These are phyloP conservation scores for Mucor racemosus DNA, from an alignment of 371 early-diverging fungal species.

Conservation along the genomic window DNA sequence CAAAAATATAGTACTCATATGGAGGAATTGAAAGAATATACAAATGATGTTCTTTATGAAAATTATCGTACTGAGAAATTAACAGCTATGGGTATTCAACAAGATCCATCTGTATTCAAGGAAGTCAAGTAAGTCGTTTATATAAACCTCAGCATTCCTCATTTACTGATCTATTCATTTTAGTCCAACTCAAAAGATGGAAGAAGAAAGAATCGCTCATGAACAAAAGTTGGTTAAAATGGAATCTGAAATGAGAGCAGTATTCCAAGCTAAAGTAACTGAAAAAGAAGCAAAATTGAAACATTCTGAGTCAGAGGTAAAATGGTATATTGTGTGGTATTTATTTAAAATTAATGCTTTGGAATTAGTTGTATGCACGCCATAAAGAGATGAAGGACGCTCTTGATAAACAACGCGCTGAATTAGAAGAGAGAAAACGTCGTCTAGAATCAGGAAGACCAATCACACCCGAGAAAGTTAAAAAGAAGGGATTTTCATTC, in stretches of 20 bases:
- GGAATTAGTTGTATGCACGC: constrained; percentile 77
- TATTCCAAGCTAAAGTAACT: constrained; percentile 96
- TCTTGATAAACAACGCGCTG: constrained; percentile 88
- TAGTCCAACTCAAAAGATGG: constrained; percentile 87
- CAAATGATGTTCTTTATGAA: constrained; percentile 93
- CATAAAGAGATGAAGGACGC: constrained; percentile 97
- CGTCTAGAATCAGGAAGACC: constrained; percentile 83
- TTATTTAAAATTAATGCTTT: background rate
- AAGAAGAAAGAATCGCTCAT: constrained; percentile 89
- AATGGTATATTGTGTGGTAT: background rate
- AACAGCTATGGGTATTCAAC: constrained; percentile 77
- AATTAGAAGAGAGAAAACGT: constrained; percentile 93
- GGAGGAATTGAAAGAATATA: constrained; percentile 93
- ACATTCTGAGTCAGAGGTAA: constrained; percentile 93
- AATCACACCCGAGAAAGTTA: constrained; percentile 82
- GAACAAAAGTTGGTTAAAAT: constrained; percentile 95
- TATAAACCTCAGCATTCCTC: background rate
- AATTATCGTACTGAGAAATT: constrained; percentile 94
- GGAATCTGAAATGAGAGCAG: constrained; percentile 97
- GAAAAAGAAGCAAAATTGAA: constrained; percentile 97
- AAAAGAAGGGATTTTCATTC: constrained; percentile 79
- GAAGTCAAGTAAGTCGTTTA: constrained; percentile 67
- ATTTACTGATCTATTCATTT: background rate
- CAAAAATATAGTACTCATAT: constrained; percentile 70
- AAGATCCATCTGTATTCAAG: constrained; percentile 79